Percentiles rank a stretch among this genome's conserved stretches.
phyloP scores from a whole-genome alignment of 768 basidiomycete genomes.

The Lactarius hatsudake region DNA sequence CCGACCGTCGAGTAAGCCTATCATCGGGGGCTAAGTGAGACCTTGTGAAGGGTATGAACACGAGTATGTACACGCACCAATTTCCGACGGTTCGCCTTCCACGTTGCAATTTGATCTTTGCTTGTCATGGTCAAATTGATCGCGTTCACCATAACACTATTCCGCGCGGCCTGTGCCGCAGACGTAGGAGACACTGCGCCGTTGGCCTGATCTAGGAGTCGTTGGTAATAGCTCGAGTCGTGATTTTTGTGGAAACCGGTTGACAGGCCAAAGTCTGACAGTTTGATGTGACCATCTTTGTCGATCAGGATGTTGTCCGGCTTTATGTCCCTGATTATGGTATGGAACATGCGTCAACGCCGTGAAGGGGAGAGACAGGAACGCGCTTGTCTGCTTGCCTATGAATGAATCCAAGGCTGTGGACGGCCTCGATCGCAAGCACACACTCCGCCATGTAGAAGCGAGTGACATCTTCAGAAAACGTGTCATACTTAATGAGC shows the following conservation, averaged over 20 bases:
- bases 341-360: slow-evolving; percentile 14
- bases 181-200: slow-evolving; percentile 43
- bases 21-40: slow-evolving; percentile 9
- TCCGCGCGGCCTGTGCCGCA: slow-evolving; percentile 60
- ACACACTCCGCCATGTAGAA: slow-evolving; percentile 99
- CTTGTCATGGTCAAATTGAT: slow-evolving; percentile 95
- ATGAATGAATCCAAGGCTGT: slow-evolving; percentile 96
- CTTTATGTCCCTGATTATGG: slow-evolving; percentile 81
- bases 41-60: slow-evolving; percentile 5
- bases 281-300: slow-evolving; percentile 93
- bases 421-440: slow-evolving; percentile 95
- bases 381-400: slow-evolving; percentile 51
- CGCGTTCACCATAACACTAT: slow-evolving; percentile 96
- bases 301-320: slow-evolving; percentile 99
- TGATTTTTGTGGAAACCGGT: slow-evolving; percentile 99
- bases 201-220: slow-evolving; percentile 69
- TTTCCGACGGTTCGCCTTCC: slow-evolving; percentile 98
- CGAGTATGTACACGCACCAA: slow-evolving; percentile 50
- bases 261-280: slow-evolving; percentile 97
- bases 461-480: slow-evolving; percentile 95
- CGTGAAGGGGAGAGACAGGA: background rate
- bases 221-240: slow-evolving; percentile 93
- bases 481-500: slow-evolving; percentile 99
- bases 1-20: slow-evolving; percentile 98
- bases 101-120: slow-evolving; percentile 93